Evolutionary conservation across 352 stramenopile genomes (phyloP).

Genomic region (Phytopythium montanum): DNA sequence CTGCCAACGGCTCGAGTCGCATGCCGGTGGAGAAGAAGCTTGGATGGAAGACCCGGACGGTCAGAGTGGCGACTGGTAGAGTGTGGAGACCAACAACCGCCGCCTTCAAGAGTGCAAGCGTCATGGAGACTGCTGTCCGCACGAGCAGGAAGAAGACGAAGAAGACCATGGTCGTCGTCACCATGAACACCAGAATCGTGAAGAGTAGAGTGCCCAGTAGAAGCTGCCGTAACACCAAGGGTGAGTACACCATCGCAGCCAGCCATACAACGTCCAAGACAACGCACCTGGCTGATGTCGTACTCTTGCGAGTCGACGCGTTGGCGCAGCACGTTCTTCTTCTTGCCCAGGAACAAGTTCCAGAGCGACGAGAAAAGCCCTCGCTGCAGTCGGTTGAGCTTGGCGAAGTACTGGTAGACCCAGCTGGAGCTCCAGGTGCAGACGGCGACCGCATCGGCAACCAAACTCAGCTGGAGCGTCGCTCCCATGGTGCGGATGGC

Average conservation of each 20-base stretch:
- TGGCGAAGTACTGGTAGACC: conserved; percentile 84
- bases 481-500: conserved; percentile 37
- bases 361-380: conserved; percentile 83
- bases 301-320: conserved; percentile 94
- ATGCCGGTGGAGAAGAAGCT: conserved; percentile 33
- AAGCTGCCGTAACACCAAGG: conserved; percentile 35
- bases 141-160: conserved; percentile 91
- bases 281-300: conserved; percentile 81
- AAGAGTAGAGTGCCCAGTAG: conserved; percentile 93
- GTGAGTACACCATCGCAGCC: background rate
- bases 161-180: conserved; percentile 93
- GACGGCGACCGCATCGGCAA: conserved; percentile 71
- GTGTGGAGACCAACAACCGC: conserved; percentile 47
- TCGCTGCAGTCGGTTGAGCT: conserved; percentile 82
- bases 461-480: conserved; percentile 65
- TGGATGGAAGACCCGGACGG: conserved; percentile 33
- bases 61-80: conserved; percentile 43
- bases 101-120: conserved; percentile 40
- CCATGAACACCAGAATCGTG: conserved; percentile 91
- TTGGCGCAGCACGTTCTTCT: conserved; percentile 91
- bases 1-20: conserved; percentile 17
- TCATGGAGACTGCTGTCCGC: conserved; percentile 39
- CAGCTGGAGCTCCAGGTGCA: conserved; percentile 86
- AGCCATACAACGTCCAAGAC: no score
- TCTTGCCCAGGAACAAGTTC: conserved; percentile 93